Evolutionary conservation across 805 yeast species (phyloP), one percentile per base, ranked within the genome.

Genomic region (Spathaspora arborariae): DNA sequence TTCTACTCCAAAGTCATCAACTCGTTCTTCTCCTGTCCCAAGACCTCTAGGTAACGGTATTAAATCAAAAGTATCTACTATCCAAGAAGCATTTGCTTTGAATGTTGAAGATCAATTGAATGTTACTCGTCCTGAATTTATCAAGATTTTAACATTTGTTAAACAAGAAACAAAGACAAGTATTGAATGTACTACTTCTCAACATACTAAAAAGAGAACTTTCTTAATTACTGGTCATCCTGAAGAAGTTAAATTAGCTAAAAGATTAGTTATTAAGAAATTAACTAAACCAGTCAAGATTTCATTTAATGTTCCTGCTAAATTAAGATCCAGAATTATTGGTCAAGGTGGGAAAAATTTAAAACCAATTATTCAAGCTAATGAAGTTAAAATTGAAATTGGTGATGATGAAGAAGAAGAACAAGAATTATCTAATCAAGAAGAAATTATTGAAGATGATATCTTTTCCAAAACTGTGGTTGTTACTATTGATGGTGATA

Each of bases 261-360:
- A 84, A 64, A 78, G 88, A 52, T 87, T 85, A 52, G 76, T 92
- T 47, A 76, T 87, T 50, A 83, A 81, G 59, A 84, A 80, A 55
- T 75, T 92, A 61, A 84, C 95, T 34, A 85, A 83, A 63, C 95
- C 95, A 45, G 80, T 85, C 47, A 69, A 68, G 5, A 67, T 80
- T 41, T 66, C 72, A 24, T 79, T 91, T 60, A 62, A 75, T 24
- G 79, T 91, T 45, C 97, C 98, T 26, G 79, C 91, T 11, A 80
- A 79, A 54, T 76, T 88, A 48, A 80, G 94, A 65, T 78, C 95
- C 6, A 78, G 80, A 42, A 80, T 91, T 48, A 91, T 91, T 67
- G 98, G 98, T 49, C 77, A 91, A 39, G 87, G 84, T 62, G 98
- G 98, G 62, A 79, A 76, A 56, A 84, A 76, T 50, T 79, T 91